Conservation (phyloP, 768 basidiomycete genomes). For the Boletus insuetus region DNA sequence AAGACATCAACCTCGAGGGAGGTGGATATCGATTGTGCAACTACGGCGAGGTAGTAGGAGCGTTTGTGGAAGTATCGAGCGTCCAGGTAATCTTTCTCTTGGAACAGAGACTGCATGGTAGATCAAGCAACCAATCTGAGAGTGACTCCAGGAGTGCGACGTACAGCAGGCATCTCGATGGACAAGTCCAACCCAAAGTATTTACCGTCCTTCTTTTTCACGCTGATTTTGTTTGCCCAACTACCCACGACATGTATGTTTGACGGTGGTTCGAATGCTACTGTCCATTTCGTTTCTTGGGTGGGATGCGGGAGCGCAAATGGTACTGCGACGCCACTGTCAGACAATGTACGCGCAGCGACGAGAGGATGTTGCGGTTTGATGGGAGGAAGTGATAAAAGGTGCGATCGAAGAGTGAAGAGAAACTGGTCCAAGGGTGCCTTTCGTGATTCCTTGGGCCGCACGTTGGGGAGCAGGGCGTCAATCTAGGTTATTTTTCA, state of each 20-base stretch:
- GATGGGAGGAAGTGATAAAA: constrained; percentile 57
- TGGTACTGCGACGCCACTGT: constrained; percentile 60
- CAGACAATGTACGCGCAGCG: constrained; percentile 54
- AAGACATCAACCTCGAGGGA: constrained; percentile 53
- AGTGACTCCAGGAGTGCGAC: constrained; percentile 23
- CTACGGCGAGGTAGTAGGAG: constrained; percentile 80
- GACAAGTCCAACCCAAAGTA: constrained; percentile 76
- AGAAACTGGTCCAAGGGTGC: constrained; percentile 69
- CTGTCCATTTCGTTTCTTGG: constrained; percentile 85
- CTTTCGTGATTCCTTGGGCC: constrained; percentile 54
- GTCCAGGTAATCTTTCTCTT: constrained; percentile 93
- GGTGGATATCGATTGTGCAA: constrained; percentile 59
- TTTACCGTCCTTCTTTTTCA: constrained; percentile 65
- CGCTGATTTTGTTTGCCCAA: constrained; percentile 76
- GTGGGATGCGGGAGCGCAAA: constrained; percentile 68
- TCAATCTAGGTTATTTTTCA: constrained; percentile 54
- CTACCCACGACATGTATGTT: constrained; percentile 82
- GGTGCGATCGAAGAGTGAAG: constrained; percentile 60
- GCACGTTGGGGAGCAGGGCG: constrained; percentile 72
- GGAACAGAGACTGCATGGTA: constrained; percentile 63
- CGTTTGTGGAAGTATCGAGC: constrained; percentile 90
- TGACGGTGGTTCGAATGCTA: constrained; percentile 73
- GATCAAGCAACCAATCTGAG: not conserved
- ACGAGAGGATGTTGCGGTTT: constrained; percentile 62
- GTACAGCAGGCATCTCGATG: constrained; percentile 82